A percentile compares a stretch with the other conserved stretches of the same genome.
phyloP scores from a whole-genome alignment of 371 early-diverging fungal species.

The Rhizopus arrhizus region DNA sequence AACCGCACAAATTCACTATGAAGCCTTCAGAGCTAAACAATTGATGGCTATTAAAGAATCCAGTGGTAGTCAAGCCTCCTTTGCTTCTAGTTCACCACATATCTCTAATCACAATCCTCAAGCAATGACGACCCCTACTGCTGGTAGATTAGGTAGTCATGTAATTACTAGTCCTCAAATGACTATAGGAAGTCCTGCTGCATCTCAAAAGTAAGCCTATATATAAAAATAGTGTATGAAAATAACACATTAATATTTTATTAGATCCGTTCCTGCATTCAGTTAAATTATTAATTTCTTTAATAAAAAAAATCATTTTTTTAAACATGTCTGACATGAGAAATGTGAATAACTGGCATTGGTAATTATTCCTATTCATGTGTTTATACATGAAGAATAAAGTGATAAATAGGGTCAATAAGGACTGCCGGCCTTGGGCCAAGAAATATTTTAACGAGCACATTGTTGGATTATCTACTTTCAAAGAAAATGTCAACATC shows the following conservation, averaged over 20 bases:
- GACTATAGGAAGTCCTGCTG: constrained; percentile 43
- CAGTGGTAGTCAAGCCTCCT: constrained; percentile 26
- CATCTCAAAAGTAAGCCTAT: constrained; percentile 38
- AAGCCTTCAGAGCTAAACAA: constrained; percentile 90
- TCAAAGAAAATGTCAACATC: constrained; percentile 54
- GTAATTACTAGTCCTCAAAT: constrained; percentile 19
- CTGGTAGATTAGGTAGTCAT: constrained; percentile 19
- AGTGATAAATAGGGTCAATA: constrained; percentile 79
- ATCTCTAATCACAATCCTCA: constrained; percentile 11
- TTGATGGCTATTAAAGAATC: constrained; percentile 81
- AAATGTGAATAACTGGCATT: constrained; percentile 79
- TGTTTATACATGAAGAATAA: not conserved
- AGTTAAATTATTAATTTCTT: constrained; percentile 20
- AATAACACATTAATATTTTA: not conserved
- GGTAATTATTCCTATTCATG: constrained; percentile 26
- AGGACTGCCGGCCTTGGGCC: constrained; percentile 90
- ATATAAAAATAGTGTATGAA: not conserved
- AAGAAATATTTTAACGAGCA: constrained; percentile 69
- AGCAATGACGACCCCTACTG: constrained; percentile 23
- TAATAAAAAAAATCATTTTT: constrained; percentile 2
- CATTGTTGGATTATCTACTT: constrained; percentile 49
- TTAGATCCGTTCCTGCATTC: constrained; percentile 44
- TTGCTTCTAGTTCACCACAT: constrained; percentile 22
- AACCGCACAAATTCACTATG: constrained; percentile 85
- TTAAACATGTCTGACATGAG: constrained; percentile 66